A percentile compares a stretch with the other conserved stretches of the same genome.
Conservation (phyloP, 2,329 filamentous ascomycete genomes). For the Byssochlamys sp. region DNA sequence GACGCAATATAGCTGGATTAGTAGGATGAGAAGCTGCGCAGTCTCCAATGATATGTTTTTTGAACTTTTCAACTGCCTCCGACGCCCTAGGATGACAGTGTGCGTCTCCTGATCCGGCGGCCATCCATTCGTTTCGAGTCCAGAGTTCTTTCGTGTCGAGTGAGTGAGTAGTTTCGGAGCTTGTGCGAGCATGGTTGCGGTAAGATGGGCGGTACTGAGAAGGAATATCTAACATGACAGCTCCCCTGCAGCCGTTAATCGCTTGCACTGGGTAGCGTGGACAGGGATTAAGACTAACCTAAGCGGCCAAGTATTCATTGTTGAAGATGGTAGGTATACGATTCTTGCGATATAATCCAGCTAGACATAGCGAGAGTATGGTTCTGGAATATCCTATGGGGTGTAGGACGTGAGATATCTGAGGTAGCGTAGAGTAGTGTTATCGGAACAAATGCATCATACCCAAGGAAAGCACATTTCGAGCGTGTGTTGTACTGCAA, state of each 20-base stretch:
- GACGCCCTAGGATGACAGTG: not conserved
- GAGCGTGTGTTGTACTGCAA: not conserved
- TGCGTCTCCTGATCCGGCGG: not conserved
- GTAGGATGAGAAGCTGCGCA: not conserved
- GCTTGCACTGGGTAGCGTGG: not conserved
- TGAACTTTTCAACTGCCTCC: not conserved
- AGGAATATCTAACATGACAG: not conserved
- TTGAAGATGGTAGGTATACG: not conserved
- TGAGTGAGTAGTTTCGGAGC: not conserved
- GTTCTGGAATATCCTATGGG: not conserved
- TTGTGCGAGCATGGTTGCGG: not conserved
- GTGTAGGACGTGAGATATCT: not conserved
- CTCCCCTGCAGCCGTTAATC: not conserved
- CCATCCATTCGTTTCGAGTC: not conserved
- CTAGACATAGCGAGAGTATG: slow-evolving; percentile 1
- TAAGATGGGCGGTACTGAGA: not conserved
- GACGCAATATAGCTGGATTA: not conserved
- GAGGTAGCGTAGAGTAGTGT: not conserved
- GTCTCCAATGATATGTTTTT: not conserved
- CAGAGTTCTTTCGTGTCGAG: not conserved
- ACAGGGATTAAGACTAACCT: not conserved
- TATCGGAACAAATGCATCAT: not conserved
- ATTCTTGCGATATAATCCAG: not conserved
- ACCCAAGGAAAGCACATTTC: not conserved
- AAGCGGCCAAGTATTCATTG: not conserved